These are phyloP conservation scores for Aspergillus sp. DNA, from an alignment of 2,329 filamentous ascomycete genomes.

Conservation along the genomic window DNA sequence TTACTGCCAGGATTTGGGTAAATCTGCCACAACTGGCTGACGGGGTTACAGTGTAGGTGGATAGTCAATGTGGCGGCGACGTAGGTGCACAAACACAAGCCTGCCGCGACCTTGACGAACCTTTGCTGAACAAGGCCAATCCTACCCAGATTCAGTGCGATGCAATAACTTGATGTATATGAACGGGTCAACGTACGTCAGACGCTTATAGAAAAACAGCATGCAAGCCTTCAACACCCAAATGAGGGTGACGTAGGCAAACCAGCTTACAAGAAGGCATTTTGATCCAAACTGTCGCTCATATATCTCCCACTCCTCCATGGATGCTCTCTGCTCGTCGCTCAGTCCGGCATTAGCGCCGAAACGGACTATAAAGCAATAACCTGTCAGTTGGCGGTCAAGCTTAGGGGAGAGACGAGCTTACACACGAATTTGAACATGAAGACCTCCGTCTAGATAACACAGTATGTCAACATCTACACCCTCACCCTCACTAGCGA, in stretches of 20 bases:
- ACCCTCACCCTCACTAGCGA: too few species aligned
- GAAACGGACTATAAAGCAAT: conserved; percentile 31
- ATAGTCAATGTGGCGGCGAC: conserved; percentile 38
- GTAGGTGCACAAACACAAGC: conserved; percentile 36
- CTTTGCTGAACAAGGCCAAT: conserved; percentile 43
- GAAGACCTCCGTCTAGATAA: conserved; percentile 16
- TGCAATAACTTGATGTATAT: too few species aligned
- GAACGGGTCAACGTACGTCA: conserved; percentile 39
- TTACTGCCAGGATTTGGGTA: conserved; percentile 45
- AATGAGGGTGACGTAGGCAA: conserved; percentile 46
- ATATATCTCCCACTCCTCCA: conserved; percentile 34
- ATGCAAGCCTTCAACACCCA: conserved; percentile 49
- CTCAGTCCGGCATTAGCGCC: conserved; percentile 45
- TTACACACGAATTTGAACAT: conserved; percentile 28
- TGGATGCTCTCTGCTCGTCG: conserved; percentile 31
- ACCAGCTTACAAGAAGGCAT: conserved; percentile 42
- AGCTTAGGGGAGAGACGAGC: neutral
- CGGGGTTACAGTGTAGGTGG: conserved; percentile 41
- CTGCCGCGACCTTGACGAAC: conserved; percentile 39
- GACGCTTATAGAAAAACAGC: conserved; percentile 47
- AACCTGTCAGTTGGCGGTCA: neutral
- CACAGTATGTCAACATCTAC: neutral
- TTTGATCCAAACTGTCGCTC: conserved; percentile 38
- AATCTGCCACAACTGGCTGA: conserved; percentile 46
- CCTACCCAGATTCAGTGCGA: conserved; percentile 18